Conservation (phyloP, 768 basidiomycete genomes). For the Agaricus subrufescens region DNA sequence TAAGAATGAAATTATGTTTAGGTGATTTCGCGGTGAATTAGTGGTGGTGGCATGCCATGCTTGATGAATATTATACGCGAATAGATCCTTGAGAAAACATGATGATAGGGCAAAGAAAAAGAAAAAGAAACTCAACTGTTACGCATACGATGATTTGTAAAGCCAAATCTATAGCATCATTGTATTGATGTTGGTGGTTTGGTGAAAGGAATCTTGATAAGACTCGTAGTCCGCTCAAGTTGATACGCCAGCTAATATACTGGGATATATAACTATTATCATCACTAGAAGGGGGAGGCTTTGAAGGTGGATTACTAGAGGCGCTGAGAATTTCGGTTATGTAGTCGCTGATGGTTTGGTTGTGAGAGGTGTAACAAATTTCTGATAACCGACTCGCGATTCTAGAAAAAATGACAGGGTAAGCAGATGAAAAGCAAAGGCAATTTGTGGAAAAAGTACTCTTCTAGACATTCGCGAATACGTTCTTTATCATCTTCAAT, state of each 20-base stretch:
- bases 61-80: slow-evolving; percentile 10
- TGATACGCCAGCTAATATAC: slow-evolving; percentile 3
- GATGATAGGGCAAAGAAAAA: neutral
- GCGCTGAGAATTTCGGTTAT: neutral
- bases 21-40: neutral
- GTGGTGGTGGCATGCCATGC: neutral
- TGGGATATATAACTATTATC: neutral
- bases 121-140: neutral
- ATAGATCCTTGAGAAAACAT: neutral
- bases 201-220: neutral
- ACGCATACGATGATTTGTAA: slow-evolving; percentile 4
- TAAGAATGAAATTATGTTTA: slow-evolving; percentile 2
- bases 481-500: neutral
- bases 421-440: too few species aligned
- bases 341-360: neutral
- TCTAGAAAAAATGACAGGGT: too few species aligned
- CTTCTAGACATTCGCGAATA: neutral
- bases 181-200: neutral
- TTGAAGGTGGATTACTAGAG: neutral
- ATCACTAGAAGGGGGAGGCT: neutral
- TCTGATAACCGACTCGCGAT: neutral
- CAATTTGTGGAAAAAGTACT: neutral
- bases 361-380: neutral
- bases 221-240: neutral
- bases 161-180: neutral